Evolutionary conservation across 257 asterid genomes (phyloP).

Genomic region (Apocynum venetum): DNA sequence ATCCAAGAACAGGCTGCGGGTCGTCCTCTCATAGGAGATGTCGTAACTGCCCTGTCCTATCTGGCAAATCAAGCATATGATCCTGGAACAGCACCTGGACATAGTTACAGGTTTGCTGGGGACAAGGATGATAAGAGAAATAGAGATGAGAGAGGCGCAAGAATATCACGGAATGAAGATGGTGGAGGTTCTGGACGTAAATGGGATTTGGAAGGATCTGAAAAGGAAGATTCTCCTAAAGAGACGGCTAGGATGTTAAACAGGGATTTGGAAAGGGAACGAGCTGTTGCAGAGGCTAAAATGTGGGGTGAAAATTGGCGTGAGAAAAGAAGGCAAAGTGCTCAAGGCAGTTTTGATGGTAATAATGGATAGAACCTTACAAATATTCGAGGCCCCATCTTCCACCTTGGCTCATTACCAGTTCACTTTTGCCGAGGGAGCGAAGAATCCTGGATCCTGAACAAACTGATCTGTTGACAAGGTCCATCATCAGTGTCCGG

Average conservation of each 20-base stretch:
- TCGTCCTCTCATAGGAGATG: conserved; percentile 92
- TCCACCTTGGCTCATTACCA: conserved; percentile 18
- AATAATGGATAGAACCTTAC: conserved; percentile 36
- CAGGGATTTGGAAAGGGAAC: conserved; percentile 77
- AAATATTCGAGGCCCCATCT: conserved; percentile 6
- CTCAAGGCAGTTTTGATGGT: conserved; percentile 59
- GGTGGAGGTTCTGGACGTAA: conserved; percentile 70
- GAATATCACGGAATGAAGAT: conserved; percentile 61
- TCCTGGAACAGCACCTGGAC: conserved; percentile 33
- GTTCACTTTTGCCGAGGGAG: conserved; percentile 18
- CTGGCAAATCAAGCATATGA: conserved; percentile 82
- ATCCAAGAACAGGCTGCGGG: conserved; percentile 97
- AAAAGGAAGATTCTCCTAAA: conserved; percentile 77
- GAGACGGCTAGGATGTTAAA: conserved; percentile 63
- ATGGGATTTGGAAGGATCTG: conserved; percentile 74
- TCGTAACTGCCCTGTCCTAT: conserved; percentile 93
- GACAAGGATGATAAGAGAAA: conserved; percentile 46
- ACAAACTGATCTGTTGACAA: neutral
- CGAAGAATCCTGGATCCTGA: conserved; percentile 9
- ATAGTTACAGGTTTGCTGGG: conserved; percentile 23
- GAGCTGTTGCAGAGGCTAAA: conserved; percentile 97
- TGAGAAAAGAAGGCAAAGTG: conserved; percentile 70
- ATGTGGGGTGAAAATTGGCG: conserved; percentile 99
- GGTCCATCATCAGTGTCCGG: conserved; percentile 8
- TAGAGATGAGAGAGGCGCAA: conserved; percentile 53